A percentile compares a stretch with the other conserved stretches of the same genome.
These are phyloP conservation scores for Aspergillus sp. DNA, from an alignment of 2,329 filamentous ascomycete species.

Conservation along the genomic window DNA sequence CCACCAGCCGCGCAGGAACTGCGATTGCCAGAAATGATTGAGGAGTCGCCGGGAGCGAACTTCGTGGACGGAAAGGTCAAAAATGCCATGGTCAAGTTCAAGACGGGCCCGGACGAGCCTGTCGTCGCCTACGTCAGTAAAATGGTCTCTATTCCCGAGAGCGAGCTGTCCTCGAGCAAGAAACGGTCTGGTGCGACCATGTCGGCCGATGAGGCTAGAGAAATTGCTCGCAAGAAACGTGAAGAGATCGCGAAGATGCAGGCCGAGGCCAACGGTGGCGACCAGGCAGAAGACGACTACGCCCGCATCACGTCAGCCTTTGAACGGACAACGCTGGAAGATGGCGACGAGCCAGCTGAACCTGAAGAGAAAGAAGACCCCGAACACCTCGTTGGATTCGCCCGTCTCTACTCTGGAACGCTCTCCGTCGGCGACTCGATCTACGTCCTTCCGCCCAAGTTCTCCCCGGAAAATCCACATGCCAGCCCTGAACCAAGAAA, in stretches of 20 bases:
- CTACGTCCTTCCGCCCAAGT: conserved; percentile 91
- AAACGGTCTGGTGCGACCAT: conserved; percentile 70
- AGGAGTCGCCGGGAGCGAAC: conserved; percentile 72
- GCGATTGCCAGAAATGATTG: conserved; percentile 74
- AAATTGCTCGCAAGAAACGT: conserved; percentile 81
- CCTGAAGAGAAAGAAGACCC: conserved; percentile 64
- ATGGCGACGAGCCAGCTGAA: conserved; percentile 49
- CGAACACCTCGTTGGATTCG: conserved; percentile 92
- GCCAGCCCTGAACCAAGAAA: conserved; percentile 72
- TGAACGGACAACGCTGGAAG: conserved; percentile 55
- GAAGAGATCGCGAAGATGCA: conserved; percentile 82
- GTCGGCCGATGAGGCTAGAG: conserved; percentile 84
- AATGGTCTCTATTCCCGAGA: conserved; percentile 93
- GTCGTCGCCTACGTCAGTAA: conserved; percentile 96
- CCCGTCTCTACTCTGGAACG: conserved; percentile 86
- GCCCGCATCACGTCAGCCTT: conserved; percentile 61
- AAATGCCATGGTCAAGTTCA: conserved; percentile 80
- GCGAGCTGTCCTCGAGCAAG: conserved; percentile 78
- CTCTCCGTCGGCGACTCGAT: conserved; percentile 85
- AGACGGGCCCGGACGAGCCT: conserved; percentile 66
- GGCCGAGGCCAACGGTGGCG: conserved; percentile 49
- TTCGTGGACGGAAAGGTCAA: conserved; percentile 67
- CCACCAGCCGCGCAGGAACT: conserved; percentile 75
- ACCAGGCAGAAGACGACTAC: conserved; percentile 42
- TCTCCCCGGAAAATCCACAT: conserved; percentile 75